These are phyloP conservation scores for Boletellus deceptivus DNA, from an alignment of 1,284 basidiomycete species.

Conservation along the genomic window DNA sequence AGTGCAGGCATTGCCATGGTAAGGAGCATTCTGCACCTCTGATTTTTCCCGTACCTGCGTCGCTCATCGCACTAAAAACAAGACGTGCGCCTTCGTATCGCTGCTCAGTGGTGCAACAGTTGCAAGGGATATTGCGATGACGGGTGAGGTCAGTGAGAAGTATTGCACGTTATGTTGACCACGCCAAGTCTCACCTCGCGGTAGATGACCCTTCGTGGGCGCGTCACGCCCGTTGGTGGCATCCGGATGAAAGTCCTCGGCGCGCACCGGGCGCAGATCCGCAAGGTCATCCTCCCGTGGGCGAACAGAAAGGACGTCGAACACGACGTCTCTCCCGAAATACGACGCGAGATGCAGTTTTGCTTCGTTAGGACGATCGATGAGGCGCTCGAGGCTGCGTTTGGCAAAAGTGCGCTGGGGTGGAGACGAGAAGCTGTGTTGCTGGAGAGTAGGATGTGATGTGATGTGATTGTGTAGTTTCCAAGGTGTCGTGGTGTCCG, in stretches of 20 bases:
- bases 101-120: conserved; percentile 75
- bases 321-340: conserved; percentile 72
- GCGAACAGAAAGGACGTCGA: conserved; percentile 85
- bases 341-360: conserved; percentile 73
- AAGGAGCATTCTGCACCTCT: conserved; percentile 4
- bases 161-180: not conserved
- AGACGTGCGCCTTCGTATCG: conserved; percentile 83
- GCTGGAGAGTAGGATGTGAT: conserved; percentile 55
- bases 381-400: conserved; percentile 80
- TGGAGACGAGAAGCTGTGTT: conserved; percentile 54
- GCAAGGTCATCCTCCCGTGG: conserved; percentile 78
- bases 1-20: conserved; percentile 89
- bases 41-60: not conserved
- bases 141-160: conserved; percentile 60
- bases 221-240: conserved; percentile 79
- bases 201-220: conserved; percentile 74
- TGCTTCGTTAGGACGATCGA: conserved; percentile 76
- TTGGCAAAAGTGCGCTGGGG: conserved; percentile 60
- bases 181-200: not conserved
- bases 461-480: not conserved
- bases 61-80: not conserved
- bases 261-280: conserved; percentile 80
- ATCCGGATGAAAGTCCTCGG: conserved; percentile 66
- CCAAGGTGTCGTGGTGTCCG: not conserved
- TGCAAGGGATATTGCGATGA: conserved; percentile 74